phyloP scores from a whole-genome alignment of 1,139 yeast genomes.

The Hemisphaericaspora xylofermentans region DNA sequence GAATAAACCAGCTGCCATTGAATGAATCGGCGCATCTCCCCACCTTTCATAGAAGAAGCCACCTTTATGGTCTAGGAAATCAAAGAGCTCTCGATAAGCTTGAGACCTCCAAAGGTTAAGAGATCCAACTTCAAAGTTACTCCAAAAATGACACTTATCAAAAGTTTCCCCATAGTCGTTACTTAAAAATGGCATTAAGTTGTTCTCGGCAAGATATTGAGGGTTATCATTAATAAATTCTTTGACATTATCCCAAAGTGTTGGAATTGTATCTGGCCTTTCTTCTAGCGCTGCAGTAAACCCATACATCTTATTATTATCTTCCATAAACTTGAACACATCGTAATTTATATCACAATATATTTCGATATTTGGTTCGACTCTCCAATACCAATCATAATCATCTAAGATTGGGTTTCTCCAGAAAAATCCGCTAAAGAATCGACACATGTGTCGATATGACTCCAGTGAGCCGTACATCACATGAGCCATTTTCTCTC shows the following conservation, averaged over 20 bases:
- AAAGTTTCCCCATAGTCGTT: slow-evolving; percentile 66
- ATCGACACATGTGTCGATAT: slow-evolving; percentile 79
- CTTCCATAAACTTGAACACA: slow-evolving; percentile 61
- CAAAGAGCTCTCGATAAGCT: slow-evolving; percentile 67
- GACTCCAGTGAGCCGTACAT: slow-evolving; percentile 58
- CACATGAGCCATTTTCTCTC: slow-evolving; percentile 45
- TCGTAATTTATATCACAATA: slow-evolving; percentile 67
- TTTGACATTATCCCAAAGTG: slow-evolving; percentile 57
- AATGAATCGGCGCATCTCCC: slow-evolving; percentile 96
- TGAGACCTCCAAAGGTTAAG: slow-evolving; percentile 73
- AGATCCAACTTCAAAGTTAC: slow-evolving; percentile 83
- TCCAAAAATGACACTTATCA: slow-evolving; percentile 89
- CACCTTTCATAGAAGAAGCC: slow-evolving; percentile 93
- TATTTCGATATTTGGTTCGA: slow-evolving; percentile 64
- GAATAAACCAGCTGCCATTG: slow-evolving; percentile 78
- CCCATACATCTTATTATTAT: slow-evolving; percentile 59
- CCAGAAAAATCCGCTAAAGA: slow-evolving; percentile 66
- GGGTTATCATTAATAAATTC: slow-evolving; percentile 49
- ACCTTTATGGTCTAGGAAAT: slow-evolving; percentile 70
- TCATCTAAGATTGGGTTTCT: slow-evolving; percentile 51
- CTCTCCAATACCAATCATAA: slow-evolving; percentile 71
- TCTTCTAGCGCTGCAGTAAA: slow-evolving; percentile 68
- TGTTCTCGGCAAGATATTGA: slow-evolving; percentile 44
- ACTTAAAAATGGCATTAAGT: slow-evolving; percentile 51
- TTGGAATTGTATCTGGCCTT: slow-evolving; percentile 54